Evolutionary conservation across 352 stramenopile species (phyloP).

Genomic region (Phytophthora palmivora): DNA sequence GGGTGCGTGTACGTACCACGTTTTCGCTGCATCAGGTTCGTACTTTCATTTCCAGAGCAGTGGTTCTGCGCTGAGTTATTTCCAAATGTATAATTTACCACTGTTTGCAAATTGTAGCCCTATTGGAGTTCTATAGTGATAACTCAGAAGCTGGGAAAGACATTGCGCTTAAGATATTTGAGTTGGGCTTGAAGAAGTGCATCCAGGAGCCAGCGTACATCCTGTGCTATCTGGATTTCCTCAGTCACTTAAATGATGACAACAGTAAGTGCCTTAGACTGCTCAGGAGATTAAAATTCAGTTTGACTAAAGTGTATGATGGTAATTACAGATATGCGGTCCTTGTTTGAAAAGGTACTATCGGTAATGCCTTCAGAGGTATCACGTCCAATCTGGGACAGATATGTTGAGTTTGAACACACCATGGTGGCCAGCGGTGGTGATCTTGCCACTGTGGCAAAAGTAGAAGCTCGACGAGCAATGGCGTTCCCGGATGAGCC

Average conservation of each 20-base stretch:
- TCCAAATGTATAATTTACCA: conserved; percentile 12
- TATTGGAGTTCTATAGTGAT: conserved; percentile 90
- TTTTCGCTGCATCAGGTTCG: conserved; percentile 80
- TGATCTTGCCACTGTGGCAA: conserved; percentile 83
- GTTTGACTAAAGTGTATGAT: conserved; percentile 3
- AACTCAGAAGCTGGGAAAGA: conserved; percentile 84
- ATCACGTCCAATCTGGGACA: conserved; percentile 86
- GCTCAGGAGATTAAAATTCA: background rate
- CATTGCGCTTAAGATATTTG: conserved; percentile 91
- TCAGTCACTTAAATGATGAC: conserved; percentile 88
- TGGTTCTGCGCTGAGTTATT: background rate
- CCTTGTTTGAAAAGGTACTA: conserved; percentile 89
- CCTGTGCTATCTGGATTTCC: conserved; percentile 87
- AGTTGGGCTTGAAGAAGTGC: conserved; percentile 88
- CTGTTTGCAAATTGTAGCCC: conserved; percentile 41
- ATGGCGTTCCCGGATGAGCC: conserved; percentile 79
- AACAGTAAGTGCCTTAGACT: conserved; percentile 68
- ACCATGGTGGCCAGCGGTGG: conserved; percentile 87
- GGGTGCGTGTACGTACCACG: conserved; percentile 83
- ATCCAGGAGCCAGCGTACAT: conserved; percentile 89
- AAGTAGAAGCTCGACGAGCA: conserved; percentile 81
- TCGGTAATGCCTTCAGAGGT: conserved; percentile 85
- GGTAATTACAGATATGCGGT: conserved; percentile 78
- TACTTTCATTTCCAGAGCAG: background rate
- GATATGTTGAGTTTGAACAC: conserved; percentile 89